Evolutionary conservation across 306 rosid species (phyloP), one percentile per base, ranked within the genome.

Genomic region (Alnus rubra): DNA sequence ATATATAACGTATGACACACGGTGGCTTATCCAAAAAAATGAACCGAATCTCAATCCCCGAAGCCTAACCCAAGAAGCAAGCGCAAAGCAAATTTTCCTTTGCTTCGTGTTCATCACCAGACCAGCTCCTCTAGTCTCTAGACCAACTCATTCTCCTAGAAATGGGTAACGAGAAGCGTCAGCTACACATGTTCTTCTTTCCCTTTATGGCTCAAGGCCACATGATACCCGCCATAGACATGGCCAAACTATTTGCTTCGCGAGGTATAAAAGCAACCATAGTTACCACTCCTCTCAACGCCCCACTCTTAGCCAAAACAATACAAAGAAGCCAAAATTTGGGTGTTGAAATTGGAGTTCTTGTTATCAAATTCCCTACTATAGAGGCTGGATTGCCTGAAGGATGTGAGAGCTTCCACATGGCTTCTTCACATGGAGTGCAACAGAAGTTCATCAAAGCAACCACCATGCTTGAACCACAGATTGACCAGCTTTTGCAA

Each of bases 331-430:
- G 6, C 28, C 47, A 48, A 30, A 1, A 69, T 23, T 5, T 0
- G 0, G 10, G 9, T 11, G 1, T 55, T 50, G 1, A 28, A 15
- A 72, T 86, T 8, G 9, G 74, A 0, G 39, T 86, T 51, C n/a
- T 19, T 6, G 12, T 58, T 51, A 67, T 86, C 51, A 18, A 82
- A 0, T 89, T 93, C 73, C 90, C 93, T 0, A 0, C 67, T 0
- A 39, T 69, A 16, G 50, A 83, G 47, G 73, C 79, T 0, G 93
- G 92, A 0, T 63, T 91, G 7, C 93, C 92, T 0, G 82, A 84
- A 75, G 92, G 91, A 0, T 80, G 82, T 9, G 94, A 91, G 44
- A 86, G 71, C 54, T 5, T 51, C 0, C 87, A 90, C 54, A 19
- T 70, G 0, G 4, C 85, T 0, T 2, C 71, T 7, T 19, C 81